Conservation (phyloP, 768 basidiomycete species). For the Suillus placidus region DNA sequence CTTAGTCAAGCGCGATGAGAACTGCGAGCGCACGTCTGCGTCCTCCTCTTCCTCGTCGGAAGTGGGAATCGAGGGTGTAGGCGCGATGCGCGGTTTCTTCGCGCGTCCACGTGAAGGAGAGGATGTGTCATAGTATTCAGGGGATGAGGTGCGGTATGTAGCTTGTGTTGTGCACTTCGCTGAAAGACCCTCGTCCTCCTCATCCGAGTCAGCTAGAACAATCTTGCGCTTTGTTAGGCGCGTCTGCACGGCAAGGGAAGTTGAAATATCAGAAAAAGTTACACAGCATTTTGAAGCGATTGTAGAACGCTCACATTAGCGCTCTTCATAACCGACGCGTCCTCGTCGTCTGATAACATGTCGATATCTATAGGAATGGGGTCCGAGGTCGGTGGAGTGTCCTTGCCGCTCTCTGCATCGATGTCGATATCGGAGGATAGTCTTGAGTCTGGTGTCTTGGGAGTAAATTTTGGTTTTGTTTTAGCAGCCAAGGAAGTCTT, state of each 20-base stretch:
- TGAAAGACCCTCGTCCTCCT: conserved; percentile 42
- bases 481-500: conserved; percentile 28
- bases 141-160: conserved; percentile 31
- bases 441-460: conserved; percentile 37
- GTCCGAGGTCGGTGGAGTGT: conserved; percentile 80
- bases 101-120: conserved; percentile 37
- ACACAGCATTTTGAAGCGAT: not conserved
- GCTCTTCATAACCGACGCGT: conserved; percentile 39
- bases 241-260: conserved; percentile 26
- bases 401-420: conserved; percentile 44
- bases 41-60: conserved; percentile 57
- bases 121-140: conserved; percentile 26
- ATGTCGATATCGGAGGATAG: conserved; percentile 42
- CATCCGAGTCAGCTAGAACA: conserved; percentile 70
- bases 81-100: conserved; percentile 66
- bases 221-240: conserved; percentile 66
- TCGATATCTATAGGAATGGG: conserved; percentile 65
- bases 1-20: conserved; percentile 60
- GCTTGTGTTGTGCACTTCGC: conserved; percentile 13
- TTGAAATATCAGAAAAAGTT: conserved; percentile 2
- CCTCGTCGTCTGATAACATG: conserved; percentile 57
- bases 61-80: conserved; percentile 43
- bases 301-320: conserved; percentile 35
- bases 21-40: conserved; percentile 43
- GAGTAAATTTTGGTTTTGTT: conserved; percentile 40